phyloP scores from a whole-genome alignment of 495 filamentous ascomycete genomes.

The Xylaria longipes region DNA sequence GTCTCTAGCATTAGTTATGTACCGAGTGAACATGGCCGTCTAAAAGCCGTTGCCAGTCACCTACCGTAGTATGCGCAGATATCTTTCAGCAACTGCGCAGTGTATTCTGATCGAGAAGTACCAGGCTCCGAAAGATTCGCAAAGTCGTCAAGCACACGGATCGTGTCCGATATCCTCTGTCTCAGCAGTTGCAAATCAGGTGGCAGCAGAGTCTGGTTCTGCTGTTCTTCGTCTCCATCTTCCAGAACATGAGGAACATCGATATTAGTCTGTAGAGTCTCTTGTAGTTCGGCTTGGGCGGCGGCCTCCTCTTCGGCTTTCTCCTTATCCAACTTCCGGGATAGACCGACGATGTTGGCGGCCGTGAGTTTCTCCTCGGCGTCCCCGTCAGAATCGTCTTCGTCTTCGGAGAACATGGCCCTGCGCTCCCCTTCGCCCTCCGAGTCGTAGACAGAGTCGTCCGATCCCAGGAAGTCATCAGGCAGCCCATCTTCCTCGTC shows the following conservation, averaged over 20 bases:
- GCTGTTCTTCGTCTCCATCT: constrained; percentile 52
- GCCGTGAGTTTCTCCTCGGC: constrained; percentile 91
- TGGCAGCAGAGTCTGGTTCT: constrained; percentile 64
- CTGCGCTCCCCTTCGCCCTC: constrained; percentile 67
- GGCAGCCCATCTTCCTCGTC: constrained; percentile 53
- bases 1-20: constrained; percentile 48
- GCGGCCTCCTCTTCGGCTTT: constrained; percentile 74
- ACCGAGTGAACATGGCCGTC: background rate
- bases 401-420: constrained; percentile 93
- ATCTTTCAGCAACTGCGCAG: constrained; percentile 82
- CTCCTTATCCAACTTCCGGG: constrained; percentile 77
- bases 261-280: constrained; percentile 95
- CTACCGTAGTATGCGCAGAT: constrained; percentile 85
- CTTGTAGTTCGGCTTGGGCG: constrained; percentile 80
- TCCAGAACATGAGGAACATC: constrained; percentile 74
- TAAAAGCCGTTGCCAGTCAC: background rate
- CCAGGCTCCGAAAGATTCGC: constrained; percentile 76
- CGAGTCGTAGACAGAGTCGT: constrained; percentile 76
- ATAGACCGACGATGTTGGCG: constrained; percentile 93
- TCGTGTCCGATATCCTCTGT: constrained; percentile 88
- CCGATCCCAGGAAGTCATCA: constrained; percentile 64
- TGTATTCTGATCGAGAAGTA: constrained; percentile 85
- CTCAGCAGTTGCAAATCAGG: constrained; percentile 90
- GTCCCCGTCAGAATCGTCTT: constrained; percentile 86
- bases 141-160: constrained; percentile 90